phyloP scores from a whole-genome alignment of 1,284 basidiomycete genomes.

The Pholiota adiposa region DNA sequence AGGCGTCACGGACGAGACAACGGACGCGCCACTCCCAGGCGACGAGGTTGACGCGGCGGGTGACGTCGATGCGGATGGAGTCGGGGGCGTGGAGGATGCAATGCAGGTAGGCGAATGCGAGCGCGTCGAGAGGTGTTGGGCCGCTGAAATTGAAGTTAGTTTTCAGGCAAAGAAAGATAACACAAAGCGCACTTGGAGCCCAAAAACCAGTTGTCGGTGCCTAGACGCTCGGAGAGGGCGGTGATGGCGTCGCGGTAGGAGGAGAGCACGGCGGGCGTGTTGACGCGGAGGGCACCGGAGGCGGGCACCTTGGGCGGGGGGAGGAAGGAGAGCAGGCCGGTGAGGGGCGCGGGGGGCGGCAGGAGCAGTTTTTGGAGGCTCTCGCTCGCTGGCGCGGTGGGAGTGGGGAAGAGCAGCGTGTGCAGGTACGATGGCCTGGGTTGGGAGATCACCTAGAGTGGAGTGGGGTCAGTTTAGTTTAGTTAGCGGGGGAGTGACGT shows the following conservation, averaged over 20 bases:
- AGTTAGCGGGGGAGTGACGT: slow-evolving; percentile 29
- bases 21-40: slow-evolving; percentile 76
- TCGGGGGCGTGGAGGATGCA: slow-evolving; percentile 59
- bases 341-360: slow-evolving; percentile 70
- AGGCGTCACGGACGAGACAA: slow-evolving; percentile 58
- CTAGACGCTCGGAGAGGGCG: slow-evolving; percentile 73
- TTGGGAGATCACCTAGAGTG: slow-evolving; percentile 50
- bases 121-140: slow-evolving; percentile 78
- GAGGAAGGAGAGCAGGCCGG: slow-evolving; percentile 64
- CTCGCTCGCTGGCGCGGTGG: slow-evolving; percentile 29
- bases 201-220: slow-evolving; percentile 78
- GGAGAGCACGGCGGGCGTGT: slow-evolving; percentile 49
- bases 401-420: slow-evolving; percentile 38
- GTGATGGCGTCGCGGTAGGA: slow-evolving; percentile 74
- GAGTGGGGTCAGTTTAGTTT: slow-evolving; percentile 3
- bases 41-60: slow-evolving; percentile 72
- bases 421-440: slow-evolving; percentile 45
- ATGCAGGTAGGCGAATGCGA: slow-evolving; percentile 79
- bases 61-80: slow-evolving; percentile 62
- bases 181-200: slow-evolving; percentile 61
- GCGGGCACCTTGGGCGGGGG: slow-evolving; percentile 42
- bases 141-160: slow-evolving; percentile 39
- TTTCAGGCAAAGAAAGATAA: not conserved
- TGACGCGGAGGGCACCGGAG: slow-evolving; percentile 52
- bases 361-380: slow-evolving; percentile 50